A percentile compares a stretch with the other conserved stretches of the same genome.
phyloP scores from a whole-genome alignment of 768 basidiomycete species.

The Austroboletus festivus region DNA sequence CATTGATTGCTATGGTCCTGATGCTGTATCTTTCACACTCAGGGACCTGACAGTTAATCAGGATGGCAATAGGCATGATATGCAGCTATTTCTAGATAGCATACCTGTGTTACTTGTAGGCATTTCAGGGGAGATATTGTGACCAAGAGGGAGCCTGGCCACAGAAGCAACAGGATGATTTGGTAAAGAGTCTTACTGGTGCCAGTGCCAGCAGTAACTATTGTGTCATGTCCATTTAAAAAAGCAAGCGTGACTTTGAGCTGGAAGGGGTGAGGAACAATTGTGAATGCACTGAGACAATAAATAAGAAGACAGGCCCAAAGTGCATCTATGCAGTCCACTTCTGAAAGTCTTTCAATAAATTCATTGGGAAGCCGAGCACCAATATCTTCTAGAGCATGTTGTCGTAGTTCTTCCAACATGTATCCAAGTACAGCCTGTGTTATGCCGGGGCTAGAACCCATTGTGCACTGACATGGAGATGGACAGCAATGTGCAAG shows the following conservation, averaged over 20 bases:
- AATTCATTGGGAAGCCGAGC: background rate
- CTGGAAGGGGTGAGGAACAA: background rate
- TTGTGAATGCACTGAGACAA: background rate
- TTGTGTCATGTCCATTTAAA: background rate
- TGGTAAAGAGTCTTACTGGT: constrained; percentile 2
- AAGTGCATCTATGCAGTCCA: background rate
- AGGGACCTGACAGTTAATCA: background rate
- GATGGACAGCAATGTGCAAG: too few relatives aligned
- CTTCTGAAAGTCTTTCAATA: background rate
- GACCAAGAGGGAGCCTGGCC: background rate
- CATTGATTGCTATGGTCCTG: constrained; percentile 5
- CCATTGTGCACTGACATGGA: too few relatives aligned
- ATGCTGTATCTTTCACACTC: background rate
- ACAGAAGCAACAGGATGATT: background rate
- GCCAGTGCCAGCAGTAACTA: constrained; percentile 1
- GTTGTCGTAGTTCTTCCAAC: too few relatives aligned
- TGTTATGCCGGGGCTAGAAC: too few relatives aligned
- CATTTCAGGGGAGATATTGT: constrained; percentile 3
- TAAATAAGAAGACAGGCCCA: background rate
- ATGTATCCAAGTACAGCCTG: too few relatives aligned
- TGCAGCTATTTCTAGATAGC: background rate
- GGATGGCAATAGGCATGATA: background rate
- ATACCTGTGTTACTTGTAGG: constrained; percentile 7
- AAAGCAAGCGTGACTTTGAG: background rate
- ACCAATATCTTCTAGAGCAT: background rate